Evolutionary conservation across 331 rosid genomes (phyloP).

Genomic region (Spiraea crenata): DNA sequence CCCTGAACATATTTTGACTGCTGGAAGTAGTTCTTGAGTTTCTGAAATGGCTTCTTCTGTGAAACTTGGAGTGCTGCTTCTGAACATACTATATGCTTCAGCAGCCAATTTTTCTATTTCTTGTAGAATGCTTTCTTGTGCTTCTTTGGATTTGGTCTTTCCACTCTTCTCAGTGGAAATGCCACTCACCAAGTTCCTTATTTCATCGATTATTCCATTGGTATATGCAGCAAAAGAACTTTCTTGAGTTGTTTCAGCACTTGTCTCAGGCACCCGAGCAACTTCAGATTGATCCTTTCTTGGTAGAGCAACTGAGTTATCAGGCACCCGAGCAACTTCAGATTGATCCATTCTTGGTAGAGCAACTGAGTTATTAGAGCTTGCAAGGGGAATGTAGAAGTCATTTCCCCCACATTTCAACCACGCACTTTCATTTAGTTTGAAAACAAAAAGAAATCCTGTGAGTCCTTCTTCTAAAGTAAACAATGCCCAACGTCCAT

Average conservation of each 20-base stretch:
- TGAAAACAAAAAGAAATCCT: conserved; percentile 86
- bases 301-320: conserved; percentile 27
- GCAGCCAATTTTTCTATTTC: conserved; percentile 95
- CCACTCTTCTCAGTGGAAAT: conserved; percentile 60
- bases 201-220: conserved; percentile 67
- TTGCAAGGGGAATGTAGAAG: conserved; percentile 68
- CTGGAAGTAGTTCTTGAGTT: conserved; percentile 21
- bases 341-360: conserved; percentile 31
- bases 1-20: conserved; percentile 51
- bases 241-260: conserved; percentile 39
- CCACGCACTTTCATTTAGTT: conserved; percentile 66
- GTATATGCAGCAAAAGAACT: conserved; percentile 48
- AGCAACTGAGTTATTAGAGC: conserved; percentile 39
- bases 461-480: conserved; percentile 66
- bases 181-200: conserved; percentile 71
- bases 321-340: conserved; percentile 32
- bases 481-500: conserved; percentile 51
- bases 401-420: conserved; percentile 63
- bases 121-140: conserved; percentile 78
- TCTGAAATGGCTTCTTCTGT: conserved; percentile 50
- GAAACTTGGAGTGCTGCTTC: conserved; percentile 62
- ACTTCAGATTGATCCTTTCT: conserved; percentile 34
- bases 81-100: conserved; percentile 89
- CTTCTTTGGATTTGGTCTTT: conserved; percentile 66
- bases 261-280: conserved; percentile 27